phyloP scores from a whole-genome alignment of 2,329 filamentous ascomycete species.

The Metarhizium guizhouense region DNA sequence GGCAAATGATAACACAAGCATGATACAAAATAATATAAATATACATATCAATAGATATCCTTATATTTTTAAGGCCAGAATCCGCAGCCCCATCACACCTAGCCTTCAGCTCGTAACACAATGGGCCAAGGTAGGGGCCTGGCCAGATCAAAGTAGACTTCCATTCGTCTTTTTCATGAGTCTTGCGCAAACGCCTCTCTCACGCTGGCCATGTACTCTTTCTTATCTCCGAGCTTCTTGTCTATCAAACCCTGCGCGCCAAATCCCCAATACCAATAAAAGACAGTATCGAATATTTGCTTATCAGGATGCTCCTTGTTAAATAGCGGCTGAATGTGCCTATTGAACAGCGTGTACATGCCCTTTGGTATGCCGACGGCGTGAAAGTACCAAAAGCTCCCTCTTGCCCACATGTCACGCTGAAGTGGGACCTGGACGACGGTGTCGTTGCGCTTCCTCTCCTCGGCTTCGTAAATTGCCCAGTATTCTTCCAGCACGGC shows the following conservation, averaged over 20 bases:
- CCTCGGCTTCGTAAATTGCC: conserved; percentile 8
- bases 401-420: conserved; percentile 3
- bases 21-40: too few species aligned
- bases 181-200: neutral
- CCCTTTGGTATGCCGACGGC: conserved; percentile 11
- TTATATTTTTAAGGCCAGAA: too few species aligned
- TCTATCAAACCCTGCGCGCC: neutral
- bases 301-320: conserved; percentile 9
- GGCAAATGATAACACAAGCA: too few species aligned
- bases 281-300: neutral
- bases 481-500: conserved; percentile 6
- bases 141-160: too few species aligned
- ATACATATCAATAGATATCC: too few species aligned
- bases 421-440: neutral
- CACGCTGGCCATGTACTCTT: neutral
- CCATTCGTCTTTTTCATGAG: neutral
- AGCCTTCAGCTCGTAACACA: too few species aligned
- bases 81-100: too few species aligned
- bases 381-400: conserved; percentile 15
- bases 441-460: conserved; percentile 3
- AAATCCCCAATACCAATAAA: conserved; percentile 1
- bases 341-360: conserved; percentile 12
- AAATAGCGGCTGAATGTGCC: conserved; percentile 12
- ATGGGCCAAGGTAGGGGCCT: too few species aligned
- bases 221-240: neutral